Evolutionary conservation across 768 basidiomycete genomes (phyloP).

Genomic region (Phlebiopsis flavidoalba): DNA sequence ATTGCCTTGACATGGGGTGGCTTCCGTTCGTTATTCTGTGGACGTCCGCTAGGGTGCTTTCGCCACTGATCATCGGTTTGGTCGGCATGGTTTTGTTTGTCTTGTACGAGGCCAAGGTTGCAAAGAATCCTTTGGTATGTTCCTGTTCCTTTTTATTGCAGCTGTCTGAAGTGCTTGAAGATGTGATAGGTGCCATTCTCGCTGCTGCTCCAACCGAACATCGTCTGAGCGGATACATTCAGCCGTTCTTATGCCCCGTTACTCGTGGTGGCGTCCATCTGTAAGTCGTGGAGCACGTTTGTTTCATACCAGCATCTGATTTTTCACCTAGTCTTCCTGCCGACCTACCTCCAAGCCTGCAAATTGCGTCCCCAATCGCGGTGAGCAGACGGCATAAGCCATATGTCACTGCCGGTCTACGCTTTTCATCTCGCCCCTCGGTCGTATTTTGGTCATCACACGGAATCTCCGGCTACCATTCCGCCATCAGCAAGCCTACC

Average conservation of each 20-base stretch:
- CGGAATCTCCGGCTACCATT: neutral
- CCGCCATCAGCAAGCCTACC: neutral
- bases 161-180: neutral
- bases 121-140: slow-evolving; percentile 1
- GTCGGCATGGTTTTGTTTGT: slow-evolving; percentile 21
- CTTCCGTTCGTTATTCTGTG: slow-evolving; percentile 32
- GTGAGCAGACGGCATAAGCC: too few species aligned
- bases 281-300: slow-evolving; percentile 11
- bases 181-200: slow-evolving; percentile 15
- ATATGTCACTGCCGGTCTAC: slow-evolving; percentile 9
- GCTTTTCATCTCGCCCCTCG: slow-evolving; percentile 22
- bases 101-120: slow-evolving; percentile 7
- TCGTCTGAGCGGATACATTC: slow-evolving; percentile 24
- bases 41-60: slow-evolving; percentile 32
- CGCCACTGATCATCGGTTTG: slow-evolving; percentile 35
- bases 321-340: slow-evolving; percentile 29
- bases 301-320: neutral
- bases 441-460: slow-evolving; percentile 22
- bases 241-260: slow-evolving; percentile 20
- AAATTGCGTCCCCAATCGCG: slow-evolving; percentile 26
- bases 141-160: neutral
- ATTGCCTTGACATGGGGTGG: slow-evolving; percentile 40
- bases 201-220: slow-evolving; percentile 27
- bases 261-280: slow-evolving; percentile 14
- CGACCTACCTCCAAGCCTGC: slow-evolving; percentile 40